Evolutionary conservation across 106 monocot species (phyloP).

Genomic region (Dactylorhiza incarnata): DNA sequence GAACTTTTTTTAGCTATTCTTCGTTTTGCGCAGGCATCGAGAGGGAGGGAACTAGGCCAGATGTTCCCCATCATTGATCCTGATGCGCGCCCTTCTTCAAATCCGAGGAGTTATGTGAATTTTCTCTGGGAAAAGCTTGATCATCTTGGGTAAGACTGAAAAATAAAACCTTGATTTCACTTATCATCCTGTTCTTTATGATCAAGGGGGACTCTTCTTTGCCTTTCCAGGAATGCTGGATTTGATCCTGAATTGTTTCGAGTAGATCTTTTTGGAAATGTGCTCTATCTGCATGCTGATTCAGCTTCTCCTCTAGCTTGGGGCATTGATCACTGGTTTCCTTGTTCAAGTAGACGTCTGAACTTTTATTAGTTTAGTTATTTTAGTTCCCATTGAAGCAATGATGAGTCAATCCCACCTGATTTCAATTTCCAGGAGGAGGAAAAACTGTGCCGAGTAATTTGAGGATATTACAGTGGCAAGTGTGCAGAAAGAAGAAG

Average conservation of each 20-base stretch:
- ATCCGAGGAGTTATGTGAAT: constrained; percentile 51
- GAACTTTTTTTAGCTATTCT: not conserved
- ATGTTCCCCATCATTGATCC: constrained; percentile 68
- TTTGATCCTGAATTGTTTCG: constrained; percentile 91
- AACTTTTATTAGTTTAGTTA: too few relatives aligned
- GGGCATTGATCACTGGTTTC: constrained; percentile 98
- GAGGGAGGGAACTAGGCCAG: constrained; percentile 51
- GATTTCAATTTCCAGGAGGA: constrained; percentile 41
- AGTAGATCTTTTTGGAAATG: constrained; percentile 78
- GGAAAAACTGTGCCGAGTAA: constrained; percentile 81
- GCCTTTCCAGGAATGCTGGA: constrained; percentile 67
- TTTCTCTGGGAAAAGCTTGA: constrained; percentile 89
- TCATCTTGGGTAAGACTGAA: constrained; percentile 63
- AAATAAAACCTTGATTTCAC: not conserved
- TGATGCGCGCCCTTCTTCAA: constrained; percentile 34
- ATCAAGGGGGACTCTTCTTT: not conserved
- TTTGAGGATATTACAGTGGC: constrained; percentile 74
- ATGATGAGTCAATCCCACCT: not conserved
- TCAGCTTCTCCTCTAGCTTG: constrained; percentile 75
- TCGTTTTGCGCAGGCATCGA: constrained; percentile 34
- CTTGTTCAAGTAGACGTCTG: constrained; percentile 70
- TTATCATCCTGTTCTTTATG: not conserved
- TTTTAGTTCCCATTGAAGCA: not conserved
- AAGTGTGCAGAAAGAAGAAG: constrained; percentile 76
- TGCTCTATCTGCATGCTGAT: constrained; percentile 79